Conservation (phyloP, 140 eudicot genomes). For the Flaveria floridana region DNA sequence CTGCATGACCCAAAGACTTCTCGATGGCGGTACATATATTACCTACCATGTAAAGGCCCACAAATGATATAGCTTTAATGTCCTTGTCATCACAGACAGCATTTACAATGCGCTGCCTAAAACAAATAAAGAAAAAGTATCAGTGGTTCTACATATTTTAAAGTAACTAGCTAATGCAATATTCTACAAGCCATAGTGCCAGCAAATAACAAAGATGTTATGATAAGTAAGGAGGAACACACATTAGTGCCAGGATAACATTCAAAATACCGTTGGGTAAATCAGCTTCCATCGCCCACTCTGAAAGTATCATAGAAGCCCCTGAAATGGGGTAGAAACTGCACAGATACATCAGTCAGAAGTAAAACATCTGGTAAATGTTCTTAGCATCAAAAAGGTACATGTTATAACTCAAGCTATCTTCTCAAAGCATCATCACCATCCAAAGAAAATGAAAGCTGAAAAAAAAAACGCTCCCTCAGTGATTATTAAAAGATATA, state of each 20-base stretch:
- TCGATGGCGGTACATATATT: too few relatives aligned
- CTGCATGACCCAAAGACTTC: not conserved
- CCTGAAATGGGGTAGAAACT: not conserved
- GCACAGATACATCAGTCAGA: not conserved
- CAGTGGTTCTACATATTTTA: not conserved
- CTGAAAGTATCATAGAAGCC: not conserved
- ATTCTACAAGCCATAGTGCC: not conserved
- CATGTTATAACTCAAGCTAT: not conserved
- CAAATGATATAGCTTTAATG: constrained; percentile 87
- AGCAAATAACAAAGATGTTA: not conserved
- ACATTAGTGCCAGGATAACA: not conserved
- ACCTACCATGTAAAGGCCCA: not conserved
- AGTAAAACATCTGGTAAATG: not conserved
- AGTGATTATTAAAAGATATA: not conserved
- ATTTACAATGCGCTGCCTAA: constrained; percentile 72
- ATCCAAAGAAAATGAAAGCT: not conserved
- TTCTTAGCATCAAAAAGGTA: not conserved
- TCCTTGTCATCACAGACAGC: constrained; percentile 95
- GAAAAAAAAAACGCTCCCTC: not conserved
- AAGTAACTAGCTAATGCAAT: not conserved
- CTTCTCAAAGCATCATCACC: not conserved
- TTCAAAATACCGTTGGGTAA: not conserved
- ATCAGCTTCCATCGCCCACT: not conserved
- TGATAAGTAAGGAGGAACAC: not conserved
- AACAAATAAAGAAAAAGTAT: constrained; percentile 26